Evolutionary conservation across 2,329 filamentous ascomycete genomes (phyloP), one percentile per base, ranked within the genome.

Genomic region (Aspergillus pseudoglaucus): DNA sequence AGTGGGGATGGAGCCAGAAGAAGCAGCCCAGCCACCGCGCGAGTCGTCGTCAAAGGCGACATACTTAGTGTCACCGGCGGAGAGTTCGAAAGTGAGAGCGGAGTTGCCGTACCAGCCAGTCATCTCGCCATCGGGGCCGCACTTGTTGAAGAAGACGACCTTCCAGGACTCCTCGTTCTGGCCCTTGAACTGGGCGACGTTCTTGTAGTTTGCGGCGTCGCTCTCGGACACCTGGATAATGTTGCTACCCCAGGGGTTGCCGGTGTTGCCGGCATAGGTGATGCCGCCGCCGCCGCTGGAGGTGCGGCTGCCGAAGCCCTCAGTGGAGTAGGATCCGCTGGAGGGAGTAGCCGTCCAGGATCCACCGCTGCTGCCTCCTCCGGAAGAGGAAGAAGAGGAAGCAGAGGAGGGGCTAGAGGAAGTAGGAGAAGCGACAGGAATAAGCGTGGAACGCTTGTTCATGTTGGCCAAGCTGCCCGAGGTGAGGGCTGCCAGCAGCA

Each of bases 91-190:
- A 6, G 40, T 57, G 38, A 67, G 47, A 10, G 65, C 66, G 30
- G 59, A 59, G 38, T 62, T 46, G 46, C 64, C 65, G 54, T 57
- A 69, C 62, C 64, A 68, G 46, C 67, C 67, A 45, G 59, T 53
- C 58, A 67, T 61, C 35, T 53, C 46, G 44, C 65, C 65, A 39
- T 61, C 53, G 2, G 61, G 57, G 23, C 65, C 65, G 48, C 62
- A 60, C 58, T 69, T 70, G 60, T 70, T 70, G 61, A 65, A 70
- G 62, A 71, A 64, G 40, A 65, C 60, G 22, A 70, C 58, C n/a
- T 51, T 56, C 65, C 63, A 69, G 47, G 58, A 47, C 5, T 67
- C 63, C 18, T 53, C 53, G 53, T 62, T 60, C 39, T 60, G 53
- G 37, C 68, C 67, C 4, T 49, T 51, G 51, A 71, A 56, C 47